A percentile compares a stretch with the other conserved stretches of the same genome.
These are phyloP conservation scores for Aspergillus baeticus DNA, from an alignment of 495 filamentous ascomycete genomes.

Conservation along the genomic window DNA sequence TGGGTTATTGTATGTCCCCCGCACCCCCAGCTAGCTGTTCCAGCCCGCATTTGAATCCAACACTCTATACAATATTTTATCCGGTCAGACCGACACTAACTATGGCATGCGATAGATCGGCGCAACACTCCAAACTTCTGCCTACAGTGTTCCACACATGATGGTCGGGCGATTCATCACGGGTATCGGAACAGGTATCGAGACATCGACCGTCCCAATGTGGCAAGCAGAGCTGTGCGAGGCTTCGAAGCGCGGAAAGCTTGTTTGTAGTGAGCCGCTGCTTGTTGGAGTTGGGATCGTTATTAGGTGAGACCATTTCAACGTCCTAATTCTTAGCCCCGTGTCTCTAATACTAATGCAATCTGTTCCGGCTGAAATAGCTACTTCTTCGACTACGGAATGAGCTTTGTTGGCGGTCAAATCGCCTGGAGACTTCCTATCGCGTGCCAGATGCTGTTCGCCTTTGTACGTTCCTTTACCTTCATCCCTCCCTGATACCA, in stretches of 20 bases:
- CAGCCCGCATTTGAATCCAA: too few species aligned
- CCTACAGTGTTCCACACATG: constrained; percentile 43
- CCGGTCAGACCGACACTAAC: too few species aligned
- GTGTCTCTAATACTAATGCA: not conserved
- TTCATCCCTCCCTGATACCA: not conserved
- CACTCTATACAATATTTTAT: too few species aligned
- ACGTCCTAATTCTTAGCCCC: not conserved
- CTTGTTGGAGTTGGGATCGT: constrained; percentile 40
- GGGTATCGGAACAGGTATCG: constrained; percentile 52
- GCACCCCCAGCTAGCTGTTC: too few species aligned
- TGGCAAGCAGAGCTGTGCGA: constrained; percentile 51
- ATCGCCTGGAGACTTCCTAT: constrained; percentile 50
- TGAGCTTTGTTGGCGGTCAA: constrained; percentile 37
- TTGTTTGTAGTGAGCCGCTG: constrained; percentile 47
- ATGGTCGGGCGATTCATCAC: constrained; percentile 50
- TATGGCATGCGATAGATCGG: constrained; percentile 30
- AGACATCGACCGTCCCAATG: constrained; percentile 47
- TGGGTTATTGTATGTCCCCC: constrained; percentile 29
- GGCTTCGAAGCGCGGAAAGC: constrained; percentile 38
- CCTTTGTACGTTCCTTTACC: constrained; percentile 21
- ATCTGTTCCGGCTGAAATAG: constrained; percentile 1
- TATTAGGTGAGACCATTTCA: constrained; percentile 24
- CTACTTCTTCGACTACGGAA: constrained; percentile 52
- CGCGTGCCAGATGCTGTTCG: constrained; percentile 45
- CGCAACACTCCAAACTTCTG: constrained; percentile 42